These are phyloP conservation scores for Haematococcus lacustris DNA, from an alignment of 139 green algal species.

Conservation along the genomic window DNA sequence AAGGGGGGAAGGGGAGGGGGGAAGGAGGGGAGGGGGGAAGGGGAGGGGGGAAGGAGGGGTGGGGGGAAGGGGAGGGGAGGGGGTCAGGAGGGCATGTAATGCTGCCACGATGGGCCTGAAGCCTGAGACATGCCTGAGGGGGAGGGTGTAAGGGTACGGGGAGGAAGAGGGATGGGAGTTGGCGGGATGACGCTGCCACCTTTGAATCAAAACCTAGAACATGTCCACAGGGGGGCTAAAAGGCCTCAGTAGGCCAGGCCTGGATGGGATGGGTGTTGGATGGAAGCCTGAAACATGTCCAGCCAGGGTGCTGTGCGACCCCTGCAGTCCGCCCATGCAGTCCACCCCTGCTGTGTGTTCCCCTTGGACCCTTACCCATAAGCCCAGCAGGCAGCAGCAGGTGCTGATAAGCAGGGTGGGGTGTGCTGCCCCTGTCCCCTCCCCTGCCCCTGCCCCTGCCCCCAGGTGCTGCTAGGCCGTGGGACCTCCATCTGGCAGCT, in stretches of 20 bases:
- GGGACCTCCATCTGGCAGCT: slow-evolving; percentile 45
- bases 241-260: neutral
- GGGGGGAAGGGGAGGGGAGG: no score
- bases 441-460: neutral
- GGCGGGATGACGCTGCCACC: neutral
- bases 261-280: neutral
- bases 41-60: no score
- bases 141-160: neutral
- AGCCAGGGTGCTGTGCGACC: neutral
- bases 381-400: neutral
- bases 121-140: neutral
- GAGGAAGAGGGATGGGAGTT: neutral
- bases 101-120: neutral
- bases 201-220: neutral
- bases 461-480: slow-evolving; percentile 26
- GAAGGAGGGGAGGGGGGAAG: no score
- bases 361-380: no score
- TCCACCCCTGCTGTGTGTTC: no score
- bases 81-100: no score
- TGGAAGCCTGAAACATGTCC: neutral
- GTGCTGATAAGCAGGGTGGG: neutral
- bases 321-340: neutral
- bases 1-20: no score
- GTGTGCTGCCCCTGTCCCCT: neutral
- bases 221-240: neutral